Percentiles rank a stretch among this genome's conserved stretches.
These are phyloP conservation scores for Pestalotiopsis sp. DNA, from an alignment of 2,329 filamentous ascomycete species.

Conservation along the genomic window DNA sequence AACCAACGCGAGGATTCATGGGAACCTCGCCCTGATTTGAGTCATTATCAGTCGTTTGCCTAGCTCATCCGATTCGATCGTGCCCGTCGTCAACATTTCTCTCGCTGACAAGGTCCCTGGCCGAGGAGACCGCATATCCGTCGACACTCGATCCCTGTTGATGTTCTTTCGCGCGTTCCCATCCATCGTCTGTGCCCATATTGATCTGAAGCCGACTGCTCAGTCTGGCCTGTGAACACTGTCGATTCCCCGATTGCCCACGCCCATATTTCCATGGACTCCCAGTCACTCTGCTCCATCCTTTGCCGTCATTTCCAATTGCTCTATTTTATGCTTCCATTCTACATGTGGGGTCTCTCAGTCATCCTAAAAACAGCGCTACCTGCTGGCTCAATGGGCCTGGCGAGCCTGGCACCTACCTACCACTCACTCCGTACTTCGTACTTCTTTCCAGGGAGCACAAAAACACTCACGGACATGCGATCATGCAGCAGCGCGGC, in stretches of 20 bases:
- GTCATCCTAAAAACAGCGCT: neutral
- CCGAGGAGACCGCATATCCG: conserved; percentile 6
- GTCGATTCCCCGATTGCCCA: neutral
- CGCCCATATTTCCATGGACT: neutral
- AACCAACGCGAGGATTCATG: neutral
- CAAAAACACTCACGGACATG: neutral
- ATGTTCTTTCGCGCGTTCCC: conserved; percentile 7
- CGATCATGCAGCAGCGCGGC: neutral
- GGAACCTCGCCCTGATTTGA: conserved; percentile 15
- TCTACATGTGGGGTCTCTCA: conserved; percentile 1
- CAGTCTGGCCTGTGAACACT: neutral
- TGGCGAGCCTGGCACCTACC: neutral
- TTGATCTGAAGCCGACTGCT: neutral
- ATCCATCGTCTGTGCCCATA: conserved; percentile 10
- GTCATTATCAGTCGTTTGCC: neutral
- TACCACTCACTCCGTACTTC: neutral
- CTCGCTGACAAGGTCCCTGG: conserved; percentile 1
- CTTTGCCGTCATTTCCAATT: conserved; percentile 1
- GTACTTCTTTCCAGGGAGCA: neutral
- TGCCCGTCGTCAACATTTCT: neutral
- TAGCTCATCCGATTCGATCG: neutral
- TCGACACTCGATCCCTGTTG: conserved; percentile 12
- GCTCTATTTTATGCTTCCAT: conserved; percentile 2
- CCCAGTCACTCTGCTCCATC: neutral
- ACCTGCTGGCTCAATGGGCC: too few relatives aligned